These are phyloP conservation scores for Penicillium thymicola DNA, from an alignment of 2,329 filamentous ascomycete species.

Conservation along the genomic window DNA sequence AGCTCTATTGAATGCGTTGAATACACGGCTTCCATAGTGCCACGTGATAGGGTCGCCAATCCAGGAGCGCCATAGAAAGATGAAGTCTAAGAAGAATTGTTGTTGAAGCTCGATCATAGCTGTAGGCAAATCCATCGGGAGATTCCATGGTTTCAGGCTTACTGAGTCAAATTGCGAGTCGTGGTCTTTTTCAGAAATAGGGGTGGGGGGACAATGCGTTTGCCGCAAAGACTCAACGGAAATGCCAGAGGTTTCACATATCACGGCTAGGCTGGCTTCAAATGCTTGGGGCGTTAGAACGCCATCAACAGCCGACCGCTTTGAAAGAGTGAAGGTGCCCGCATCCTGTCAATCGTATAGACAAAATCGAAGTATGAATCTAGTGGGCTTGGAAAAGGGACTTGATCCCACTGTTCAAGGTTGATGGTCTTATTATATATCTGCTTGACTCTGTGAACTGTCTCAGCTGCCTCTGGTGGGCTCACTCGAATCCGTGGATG, in stretches of 20 bases:
- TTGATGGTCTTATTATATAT: background rate
- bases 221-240: background rate
- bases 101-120: background rate
- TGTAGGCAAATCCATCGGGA: background rate
- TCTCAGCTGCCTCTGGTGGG: background rate
- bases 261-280: background rate
- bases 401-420: background rate
- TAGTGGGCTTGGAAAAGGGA: background rate
- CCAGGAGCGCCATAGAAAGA: background rate
- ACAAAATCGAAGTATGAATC: background rate
- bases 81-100: background rate
- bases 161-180: background rate
- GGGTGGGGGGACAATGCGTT: background rate
- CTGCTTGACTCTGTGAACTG: background rate
- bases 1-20: background rate
- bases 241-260: background rate
- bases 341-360: background rate
- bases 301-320: background rate
- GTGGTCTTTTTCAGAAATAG: background rate
- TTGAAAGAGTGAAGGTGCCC: background rate
- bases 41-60: background rate
- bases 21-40: background rate
- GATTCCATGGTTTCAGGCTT: background rate
- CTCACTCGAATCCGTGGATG: background rate
- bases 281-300: background rate